Evolutionary conservation across 2,329 filamentous ascomycete genomes (phyloP), one percentile per base, ranked within the genome.

Genomic region (Epichloe gansuensis): DNA sequence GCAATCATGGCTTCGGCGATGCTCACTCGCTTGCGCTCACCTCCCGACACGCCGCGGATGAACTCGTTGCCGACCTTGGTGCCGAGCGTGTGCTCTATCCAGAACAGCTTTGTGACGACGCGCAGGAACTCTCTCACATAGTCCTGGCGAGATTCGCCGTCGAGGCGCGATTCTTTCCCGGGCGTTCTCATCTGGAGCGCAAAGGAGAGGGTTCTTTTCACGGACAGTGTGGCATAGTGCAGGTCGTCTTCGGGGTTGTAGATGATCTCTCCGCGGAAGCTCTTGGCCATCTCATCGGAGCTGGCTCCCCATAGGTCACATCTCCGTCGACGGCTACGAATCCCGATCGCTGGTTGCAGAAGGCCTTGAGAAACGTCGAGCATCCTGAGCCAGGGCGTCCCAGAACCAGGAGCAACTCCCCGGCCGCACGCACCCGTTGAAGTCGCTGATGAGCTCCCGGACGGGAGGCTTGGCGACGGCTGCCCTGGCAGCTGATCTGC

Each of bases 11-110:
- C 84, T 63, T 90, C 85, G 1, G 83, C 85, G 56, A 90, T 86
- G 41, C 80, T 84, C 2, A 91, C 86, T 63, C 87, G 81, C 69
- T 91, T 88, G 51, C 81, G 73, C 63, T 85, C 82, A 42, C 82
- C 82, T 25, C 82, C 82, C 4, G 76, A 81, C 0, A 85, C 75
- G 28, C 70, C 70, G 5, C 83, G 76, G n/a, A 86, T 75, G 43
- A 82, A 76, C 56, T 86, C 82, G 55, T 86, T 80, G 8, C 85
- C 85, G 11, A 88, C 81, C 56, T 80, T 80, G 0, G 84, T 88
- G n/a, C 78, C 72, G 43, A 84, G 67, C 0, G 83, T 85, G 58
- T 88, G 83, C 50, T 81, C 77, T 25, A 88, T 85, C 71, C 83
- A 85, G 59, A 88, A 85, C 0, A 88, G 69, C 56, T 85, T 84